Evolutionary conservation across 495 filamentous ascomycete species (phyloP), one percentile per base, ranked within the genome.

Genomic region (Daldinia grandis): DNA sequence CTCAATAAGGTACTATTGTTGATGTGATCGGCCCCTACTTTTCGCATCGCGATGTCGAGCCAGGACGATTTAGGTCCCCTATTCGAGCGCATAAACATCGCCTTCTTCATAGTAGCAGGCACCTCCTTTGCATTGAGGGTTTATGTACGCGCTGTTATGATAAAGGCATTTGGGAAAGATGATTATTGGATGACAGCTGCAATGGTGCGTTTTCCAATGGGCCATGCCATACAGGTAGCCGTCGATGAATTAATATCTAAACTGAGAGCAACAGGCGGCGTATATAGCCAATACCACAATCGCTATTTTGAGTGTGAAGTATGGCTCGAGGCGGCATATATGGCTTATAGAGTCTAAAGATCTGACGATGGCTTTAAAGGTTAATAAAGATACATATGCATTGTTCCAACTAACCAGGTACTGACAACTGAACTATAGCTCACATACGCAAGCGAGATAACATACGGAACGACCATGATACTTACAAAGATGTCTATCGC

Each of bases 151-250:
- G 21, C 9, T 12, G 10, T 47, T 24, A 7, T 47, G 3, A 47
- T 47, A 47, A 47, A 47, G 10, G 42, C 42, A 12, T 47, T 47
- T 24, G 42, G 42, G 15, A 19, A 21, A 4, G 42, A 47, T 47
- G 42, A 47, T 24, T 47, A 47, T 47, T 47, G 42, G 42, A 47
- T 47, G 42, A 47, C 42, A 12, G 42, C 42, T 24, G 42, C 42
- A 47, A 21, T 47, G 42, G 42, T 47, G 8, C 17, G 42, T 47
- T 24, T 19, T 24, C 17, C 4, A 19, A 47, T 9, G 1, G 1
- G 42, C 8, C 42, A 5, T 40, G 42, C 8, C 42, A 5, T 40
- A 5, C 15, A n/a, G 37, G 5, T n/a, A 2, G 37, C 5, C 15
- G 9, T 7, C 5, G 12, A 6, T 3, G 17, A 15, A 40, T 2